Conservation (phyloP, 768 basidiomycete genomes). For the Pulveroboletus sp. region DNA sequence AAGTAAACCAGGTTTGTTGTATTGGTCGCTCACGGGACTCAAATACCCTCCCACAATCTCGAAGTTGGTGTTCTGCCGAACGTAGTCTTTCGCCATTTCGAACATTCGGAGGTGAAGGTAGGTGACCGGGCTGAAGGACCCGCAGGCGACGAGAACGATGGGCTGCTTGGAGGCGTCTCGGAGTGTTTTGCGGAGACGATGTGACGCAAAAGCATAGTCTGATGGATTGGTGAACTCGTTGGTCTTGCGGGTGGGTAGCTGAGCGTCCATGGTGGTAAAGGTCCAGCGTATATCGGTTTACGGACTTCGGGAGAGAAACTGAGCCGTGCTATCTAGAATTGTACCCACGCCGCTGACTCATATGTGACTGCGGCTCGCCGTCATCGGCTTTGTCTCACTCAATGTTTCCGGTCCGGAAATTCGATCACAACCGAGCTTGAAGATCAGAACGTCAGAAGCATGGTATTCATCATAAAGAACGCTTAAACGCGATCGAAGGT, state of each 20-base stretch:
- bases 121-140: slow-evolving; percentile 97
- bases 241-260: slow-evolving; percentile 18
- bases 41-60: slow-evolving; percentile 95
- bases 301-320: slow-evolving; percentile 4
- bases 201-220: slow-evolving; percentile 62
- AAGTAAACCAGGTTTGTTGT: slow-evolving; percentile 94
- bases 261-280: slow-evolving; percentile 25
- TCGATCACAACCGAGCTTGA: no score
- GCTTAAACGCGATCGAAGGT: slow-evolving; percentile 5
- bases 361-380: no score
- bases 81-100: slow-evolving; percentile 98
- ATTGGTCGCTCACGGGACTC: slow-evolving; percentile 92
- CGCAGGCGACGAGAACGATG: slow-evolving; percentile 94
- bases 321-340: not conserved
- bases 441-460: not conserved
- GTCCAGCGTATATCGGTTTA: slow-evolving; percentile 6
- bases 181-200: slow-evolving; percentile 57
- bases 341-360: no score
- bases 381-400: no score
- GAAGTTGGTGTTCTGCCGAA: slow-evolving; percentile 86
- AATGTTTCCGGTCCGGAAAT: no score
- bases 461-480: not conserved
- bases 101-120: slow-evolving; percentile 98
- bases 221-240: slow-evolving; percentile 55
- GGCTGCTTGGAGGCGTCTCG: slow-evolving; percentile 69